phyloP scores from a whole-genome alignment of 2,329 filamentous ascomycete genomes.

The Macrophomina phaseolina region DNA sequence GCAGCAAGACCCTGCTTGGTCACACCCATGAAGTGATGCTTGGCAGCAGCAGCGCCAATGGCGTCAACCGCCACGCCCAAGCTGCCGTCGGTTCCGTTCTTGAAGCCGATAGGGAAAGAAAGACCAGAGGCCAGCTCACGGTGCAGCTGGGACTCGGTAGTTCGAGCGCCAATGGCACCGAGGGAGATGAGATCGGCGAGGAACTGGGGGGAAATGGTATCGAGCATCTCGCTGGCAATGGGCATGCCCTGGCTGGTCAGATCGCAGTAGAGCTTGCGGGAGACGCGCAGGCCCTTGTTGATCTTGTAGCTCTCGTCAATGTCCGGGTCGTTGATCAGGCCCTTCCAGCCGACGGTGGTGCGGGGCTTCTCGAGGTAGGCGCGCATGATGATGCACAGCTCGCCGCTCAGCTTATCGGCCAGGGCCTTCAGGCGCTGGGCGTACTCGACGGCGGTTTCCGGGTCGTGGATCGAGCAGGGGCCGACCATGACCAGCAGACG shows the following conservation, averaged over 20 bases:
- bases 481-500: constrained; percentile 93
- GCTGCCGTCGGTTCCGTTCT: constrained; percentile 97
- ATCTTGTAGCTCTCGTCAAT: constrained; percentile 98
- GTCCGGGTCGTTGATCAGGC: constrained; percentile 97
- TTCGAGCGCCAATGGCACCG: constrained; percentile 92
- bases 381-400: constrained; percentile 94
- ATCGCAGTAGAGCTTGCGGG: constrained; percentile 91
- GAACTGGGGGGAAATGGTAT: constrained; percentile 98
- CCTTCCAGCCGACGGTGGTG: constrained; percentile 98
- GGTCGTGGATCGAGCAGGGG: constrained; percentile 97
- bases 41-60: constrained; percentile 79
- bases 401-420: constrained; percentile 77
- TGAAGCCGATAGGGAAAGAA: constrained; percentile 98
- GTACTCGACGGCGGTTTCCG: constrained; percentile 86
- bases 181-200: constrained; percentile 94
- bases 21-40: constrained; percentile 97
- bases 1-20: constrained; percentile 97
- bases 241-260: constrained; percentile 87
- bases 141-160: constrained; percentile 95
- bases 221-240: constrained; percentile 97
- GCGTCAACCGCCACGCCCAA: constrained; percentile 92
- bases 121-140: constrained; percentile 93
- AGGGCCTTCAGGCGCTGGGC: constrained; percentile 77
- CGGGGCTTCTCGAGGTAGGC: constrained; percentile 99
- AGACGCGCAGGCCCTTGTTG: constrained; percentile 95